A percentile compares a stretch with the other conserved stretches of the same genome.
Evolutionary conservation across 805 yeast species (phyloP).

Genomic region (Dipodascus albidus): DNA sequence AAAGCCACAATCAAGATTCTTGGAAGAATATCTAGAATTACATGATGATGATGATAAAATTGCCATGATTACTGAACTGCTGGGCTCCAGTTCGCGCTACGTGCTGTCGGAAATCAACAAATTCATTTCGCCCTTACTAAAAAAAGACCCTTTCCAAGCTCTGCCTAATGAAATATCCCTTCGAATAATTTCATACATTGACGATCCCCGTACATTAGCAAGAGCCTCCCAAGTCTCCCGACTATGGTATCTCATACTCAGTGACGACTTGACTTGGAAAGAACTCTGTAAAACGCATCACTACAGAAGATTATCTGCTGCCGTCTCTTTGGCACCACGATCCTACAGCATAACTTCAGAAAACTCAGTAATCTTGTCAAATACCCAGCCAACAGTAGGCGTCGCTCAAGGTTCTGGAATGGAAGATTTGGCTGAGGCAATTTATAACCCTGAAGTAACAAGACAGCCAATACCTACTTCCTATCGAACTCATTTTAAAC

Average conservation of each 20-base stretch:
- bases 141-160: slow-evolving; percentile 31
- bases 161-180: slow-evolving; percentile 76
- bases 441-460: slow-evolving; percentile 24
- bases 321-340: slow-evolving; percentile 13
- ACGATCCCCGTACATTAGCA: slow-evolving; percentile 73
- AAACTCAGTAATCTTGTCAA: slow-evolving; percentile 6
- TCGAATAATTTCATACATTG: slow-evolving; percentile 73
- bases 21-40: background rate
- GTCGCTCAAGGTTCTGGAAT: slow-evolving; percentile 3
- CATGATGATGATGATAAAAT: background rate
- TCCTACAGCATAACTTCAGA: slow-evolving; percentile 6
- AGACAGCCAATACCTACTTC: slow-evolving; percentile 22
- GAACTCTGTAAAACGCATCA: slow-evolving; percentile 27
- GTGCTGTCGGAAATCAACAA: slow-evolving; percentile 17
- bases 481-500: slow-evolving; percentile 29
- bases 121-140: slow-evolving; percentile 26
- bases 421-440: slow-evolving; percentile 19
- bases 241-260: slow-evolving; percentile 47
- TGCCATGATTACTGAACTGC: background rate
- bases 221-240: slow-evolving; percentile 86
- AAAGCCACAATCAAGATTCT: background rate
- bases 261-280: slow-evolving; percentile 34
- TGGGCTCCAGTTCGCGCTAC: slow-evolving; percentile 3
- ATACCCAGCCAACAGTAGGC: background rate
- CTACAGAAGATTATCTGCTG: slow-evolving; percentile 27